These are phyloP conservation scores for Phytophthora aleatoria DNA, from an alignment of 352 stramenopile genomes.

Conservation along the genomic window DNA sequence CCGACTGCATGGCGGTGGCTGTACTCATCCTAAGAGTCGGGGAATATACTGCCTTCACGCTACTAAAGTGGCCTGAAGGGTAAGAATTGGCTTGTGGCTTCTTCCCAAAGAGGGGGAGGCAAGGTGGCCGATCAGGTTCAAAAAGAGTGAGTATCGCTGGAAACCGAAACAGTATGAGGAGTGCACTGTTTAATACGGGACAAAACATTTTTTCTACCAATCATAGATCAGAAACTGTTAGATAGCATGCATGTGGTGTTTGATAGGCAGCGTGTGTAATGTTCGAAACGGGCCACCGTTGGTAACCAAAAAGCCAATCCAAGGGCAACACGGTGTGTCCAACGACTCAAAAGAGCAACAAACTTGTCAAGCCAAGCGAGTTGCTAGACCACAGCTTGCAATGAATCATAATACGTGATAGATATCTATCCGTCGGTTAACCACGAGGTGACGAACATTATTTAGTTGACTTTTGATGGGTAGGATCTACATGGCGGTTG, in stretches of 20 bases:
- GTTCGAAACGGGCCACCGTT: constrained; percentile 21
- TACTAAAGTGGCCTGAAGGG: constrained; percentile 12
- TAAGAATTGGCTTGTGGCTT: constrained; percentile 31
- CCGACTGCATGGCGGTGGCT: constrained; percentile 10
- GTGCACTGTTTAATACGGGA: constrained; percentile 14
- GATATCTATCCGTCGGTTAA: not conserved
- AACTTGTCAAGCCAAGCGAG: not conserved
- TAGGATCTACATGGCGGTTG: not conserved
- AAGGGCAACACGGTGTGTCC: constrained; percentile 5
- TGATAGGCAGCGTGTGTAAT: constrained; percentile 27
- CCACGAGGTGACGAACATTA: constrained; percentile 8
- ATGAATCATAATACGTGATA: not conserved
- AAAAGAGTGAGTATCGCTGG: constrained; percentile 5
- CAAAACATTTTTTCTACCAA: not conserved
- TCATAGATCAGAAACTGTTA: not conserved
- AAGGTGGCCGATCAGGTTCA: constrained; percentile 21
- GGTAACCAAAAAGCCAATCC: constrained; percentile 27
- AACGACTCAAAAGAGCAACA: constrained; percentile 8
- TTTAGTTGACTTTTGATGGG: not conserved
- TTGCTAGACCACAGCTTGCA: not conserved
- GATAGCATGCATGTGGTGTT: not conserved
- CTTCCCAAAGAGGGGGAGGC: constrained; percentile 10
- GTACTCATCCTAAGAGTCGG: constrained; percentile 28
- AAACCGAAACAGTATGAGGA: not conserved
- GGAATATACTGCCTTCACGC: constrained; percentile 12